phyloP scores from a whole-genome alignment of 106 monocot species.

The Acanthochlamys bracteata region DNA sequence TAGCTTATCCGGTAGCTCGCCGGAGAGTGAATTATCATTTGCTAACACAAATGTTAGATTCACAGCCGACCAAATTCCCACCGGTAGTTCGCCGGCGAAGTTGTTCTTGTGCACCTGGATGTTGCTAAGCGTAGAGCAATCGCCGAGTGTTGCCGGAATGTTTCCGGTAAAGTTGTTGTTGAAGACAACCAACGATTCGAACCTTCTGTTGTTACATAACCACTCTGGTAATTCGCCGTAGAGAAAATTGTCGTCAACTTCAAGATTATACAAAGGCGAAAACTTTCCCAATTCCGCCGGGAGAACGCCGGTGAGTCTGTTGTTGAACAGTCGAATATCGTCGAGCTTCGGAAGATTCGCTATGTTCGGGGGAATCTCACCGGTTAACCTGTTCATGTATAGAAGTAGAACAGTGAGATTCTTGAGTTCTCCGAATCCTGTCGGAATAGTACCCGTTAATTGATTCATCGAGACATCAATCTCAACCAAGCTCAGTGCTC shows the following conservation, averaged over 20 bases:
- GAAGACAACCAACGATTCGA: conserved; percentile 28
- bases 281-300: conserved; percentile 45
- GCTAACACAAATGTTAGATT: conserved; percentile 28
- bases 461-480: conserved; percentile 47
- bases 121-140: conserved; percentile 28
- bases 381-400: conserved; percentile 33
- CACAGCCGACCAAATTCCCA: conserved; percentile 41
- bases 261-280: conserved; percentile 33
- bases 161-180: conserved; percentile 53
- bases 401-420: conserved; percentile 24
- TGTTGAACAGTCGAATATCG: conserved; percentile 35
- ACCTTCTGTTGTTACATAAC: conserved; percentile 23
- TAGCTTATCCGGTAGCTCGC: conserved; percentile 44
- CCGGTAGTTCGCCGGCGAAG: conserved; percentile 48
- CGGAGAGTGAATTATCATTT: conserved; percentile 42
- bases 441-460: conserved; percentile 39
- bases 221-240: conserved; percentile 35
- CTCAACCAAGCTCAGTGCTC: conserved; percentile 11
- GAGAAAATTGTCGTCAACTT: conserved; percentile 41
- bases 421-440: conserved; percentile 24
- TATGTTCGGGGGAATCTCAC: conserved; percentile 34
- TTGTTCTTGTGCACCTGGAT: conserved; percentile 36
- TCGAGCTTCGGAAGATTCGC: conserved; percentile 27
- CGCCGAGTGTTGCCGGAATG: conserved; percentile 45
- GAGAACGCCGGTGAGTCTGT: conserved; percentile 28